phyloP scores from a whole-genome alignment of 352 stramenopile species.

The Globisporangium emineosum region DNA sequence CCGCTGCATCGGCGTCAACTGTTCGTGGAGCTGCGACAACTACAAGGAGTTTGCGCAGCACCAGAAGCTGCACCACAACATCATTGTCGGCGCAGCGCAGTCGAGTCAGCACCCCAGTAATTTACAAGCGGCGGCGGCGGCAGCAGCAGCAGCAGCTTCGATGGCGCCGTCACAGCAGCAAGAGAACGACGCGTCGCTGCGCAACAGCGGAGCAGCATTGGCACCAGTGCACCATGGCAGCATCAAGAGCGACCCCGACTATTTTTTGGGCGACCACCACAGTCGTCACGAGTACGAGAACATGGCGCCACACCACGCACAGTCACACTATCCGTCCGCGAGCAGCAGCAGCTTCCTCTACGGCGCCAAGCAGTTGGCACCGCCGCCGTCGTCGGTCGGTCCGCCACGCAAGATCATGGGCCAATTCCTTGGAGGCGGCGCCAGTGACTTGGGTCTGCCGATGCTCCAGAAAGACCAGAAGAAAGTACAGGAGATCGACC shows the following conservation, averaged over 20 bases:
- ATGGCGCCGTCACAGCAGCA: background rate
- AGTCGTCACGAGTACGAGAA: conserved; percentile 13
- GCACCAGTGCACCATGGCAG: background rate
- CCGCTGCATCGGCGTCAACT: conserved; percentile 55
- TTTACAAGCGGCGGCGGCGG: background rate
- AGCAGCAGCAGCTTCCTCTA: conserved; percentile 35
- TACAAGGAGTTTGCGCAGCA: conserved; percentile 83
- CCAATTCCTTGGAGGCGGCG: conserved; percentile 25
- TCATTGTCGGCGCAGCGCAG: conserved; percentile 53
- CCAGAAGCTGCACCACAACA: conserved; percentile 72
- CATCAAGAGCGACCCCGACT: conserved; percentile 16
- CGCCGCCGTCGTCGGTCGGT: conserved; percentile 8
- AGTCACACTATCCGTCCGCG: conserved; percentile 12
- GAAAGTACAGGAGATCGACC: conserved; percentile 29
- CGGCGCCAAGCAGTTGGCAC: conserved; percentile 31
- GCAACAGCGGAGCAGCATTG: background rate
- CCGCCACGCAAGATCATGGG: conserved; percentile 40
- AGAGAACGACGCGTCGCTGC: conserved; percentile 27
- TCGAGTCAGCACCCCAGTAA: background rate
- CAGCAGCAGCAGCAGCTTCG: background rate
- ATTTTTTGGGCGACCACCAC: conserved; percentile 14
- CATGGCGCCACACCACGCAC: conserved; percentile 21
- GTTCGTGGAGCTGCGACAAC: conserved; percentile 70
- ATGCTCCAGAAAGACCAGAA: conserved; percentile 43
- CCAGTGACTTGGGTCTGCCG: conserved; percentile 20